phyloP scores from a whole-genome alignment of 2,329 filamentous ascomycete genomes.

The Lachnellula occidentalis region DNA sequence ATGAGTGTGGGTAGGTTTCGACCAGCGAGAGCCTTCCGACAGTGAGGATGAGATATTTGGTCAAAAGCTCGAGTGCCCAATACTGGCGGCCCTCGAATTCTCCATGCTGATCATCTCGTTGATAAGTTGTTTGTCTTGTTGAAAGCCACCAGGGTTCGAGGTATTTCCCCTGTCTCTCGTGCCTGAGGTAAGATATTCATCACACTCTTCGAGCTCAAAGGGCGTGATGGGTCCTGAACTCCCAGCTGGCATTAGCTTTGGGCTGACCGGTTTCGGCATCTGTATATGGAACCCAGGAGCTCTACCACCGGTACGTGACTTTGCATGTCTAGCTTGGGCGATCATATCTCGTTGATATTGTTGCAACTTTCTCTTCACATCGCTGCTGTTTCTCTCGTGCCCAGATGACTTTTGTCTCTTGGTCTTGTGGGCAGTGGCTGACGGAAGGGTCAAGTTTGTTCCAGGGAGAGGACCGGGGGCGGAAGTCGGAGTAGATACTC shows the following conservation, averaged over 20 bases:
- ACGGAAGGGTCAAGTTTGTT: slow-evolving; percentile 24
- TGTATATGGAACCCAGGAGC: slow-evolving; percentile 18
- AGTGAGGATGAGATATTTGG: too few species aligned
- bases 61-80: too few species aligned
- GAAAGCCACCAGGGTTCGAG: slow-evolving; percentile 1
- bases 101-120: slow-evolving; percentile 6
- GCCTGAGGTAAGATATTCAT: slow-evolving; percentile 25
- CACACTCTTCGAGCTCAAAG: slow-evolving; percentile 46
- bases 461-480: slow-evolving; percentile 24
- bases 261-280: slow-evolving; percentile 42
- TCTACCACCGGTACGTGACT: slow-evolving; percentile 23
- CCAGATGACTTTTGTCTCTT: slow-evolving; percentile 28
- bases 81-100: not conserved
- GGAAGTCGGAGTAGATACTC: slow-evolving; percentile 16
- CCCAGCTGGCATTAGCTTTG: slow-evolving; percentile 46
- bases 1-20: too few species aligned
- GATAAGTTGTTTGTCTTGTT: slow-evolving; percentile 6
- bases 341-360: slow-evolving; percentile 60
- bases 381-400: slow-evolving; percentile 38
- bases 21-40: too few species aligned
- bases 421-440: slow-evolving; percentile 25
- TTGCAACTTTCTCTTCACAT: slow-evolving; percentile 46
- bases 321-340: slow-evolving; percentile 47
- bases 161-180: slow-evolving; percentile 4
- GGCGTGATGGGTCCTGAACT: slow-evolving; percentile 58